These are phyloP conservation scores for Penicillium palitans DNA, from an alignment of 2,329 filamentous ascomycete species.

Conservation along the genomic window DNA sequence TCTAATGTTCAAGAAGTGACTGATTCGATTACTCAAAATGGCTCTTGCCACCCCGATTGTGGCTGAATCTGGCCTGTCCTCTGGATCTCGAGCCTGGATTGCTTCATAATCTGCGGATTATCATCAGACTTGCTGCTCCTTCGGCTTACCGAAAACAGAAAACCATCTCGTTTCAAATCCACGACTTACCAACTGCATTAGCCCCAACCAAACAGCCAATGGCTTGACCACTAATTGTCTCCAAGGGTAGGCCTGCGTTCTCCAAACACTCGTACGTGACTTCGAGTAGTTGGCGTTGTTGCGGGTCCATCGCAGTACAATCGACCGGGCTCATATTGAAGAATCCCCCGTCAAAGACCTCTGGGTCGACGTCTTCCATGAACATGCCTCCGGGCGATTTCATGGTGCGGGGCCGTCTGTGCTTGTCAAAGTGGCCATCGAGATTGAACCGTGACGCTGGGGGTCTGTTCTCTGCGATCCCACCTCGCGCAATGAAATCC, in stretches of 20 bases:
- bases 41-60: conserved; percentile 23
- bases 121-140: background rate
- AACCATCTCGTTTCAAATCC: too few relatives aligned
- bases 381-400: conserved; percentile 18
- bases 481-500: conserved; percentile 8
- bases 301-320: conserved; percentile 22
- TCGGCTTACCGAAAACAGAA: background rate
- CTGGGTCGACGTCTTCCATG: conserved; percentile 22
- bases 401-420: conserved; percentile 3
- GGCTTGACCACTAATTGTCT: background rate
- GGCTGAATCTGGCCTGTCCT: background rate
- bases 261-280: conserved; percentile 28
- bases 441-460: background rate
- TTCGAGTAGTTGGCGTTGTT: conserved; percentile 25
- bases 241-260: conserved; percentile 15
- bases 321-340: conserved; percentile 30
- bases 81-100: conserved; percentile 8
- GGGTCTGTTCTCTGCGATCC: background rate
- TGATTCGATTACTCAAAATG: conserved; percentile 32
- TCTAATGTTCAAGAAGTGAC: conserved; percentile 29
- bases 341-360: conserved; percentile 31
- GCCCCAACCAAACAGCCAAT: conserved; percentile 7
- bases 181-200: background rate
- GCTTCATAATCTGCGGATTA: conserved; percentile 5
- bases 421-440: conserved; percentile 8